Conservation (phyloP, 768 basidiomycete species). For the Antrodiella citrinella region DNA sequence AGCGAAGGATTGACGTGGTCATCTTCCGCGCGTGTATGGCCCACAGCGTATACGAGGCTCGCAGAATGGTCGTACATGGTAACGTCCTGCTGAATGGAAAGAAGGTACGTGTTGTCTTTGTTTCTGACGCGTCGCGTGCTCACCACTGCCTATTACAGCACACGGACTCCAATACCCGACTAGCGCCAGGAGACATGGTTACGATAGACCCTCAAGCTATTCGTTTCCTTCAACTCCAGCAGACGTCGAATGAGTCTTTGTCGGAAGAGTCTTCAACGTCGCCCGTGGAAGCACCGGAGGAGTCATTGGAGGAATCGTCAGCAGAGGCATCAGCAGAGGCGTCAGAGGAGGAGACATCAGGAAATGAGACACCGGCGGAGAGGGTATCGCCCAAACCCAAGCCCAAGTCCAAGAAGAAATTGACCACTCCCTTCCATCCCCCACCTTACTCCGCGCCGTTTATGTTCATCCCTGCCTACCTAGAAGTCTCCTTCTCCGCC, state of each 20-base stretch:
- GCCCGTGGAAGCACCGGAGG: constrained; percentile 2
- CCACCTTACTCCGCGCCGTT: constrained; percentile 85
- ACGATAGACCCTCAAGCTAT: constrained; percentile 80
- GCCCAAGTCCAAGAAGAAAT: constrained; percentile 11
- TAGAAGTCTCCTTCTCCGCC: constrained; percentile 78
- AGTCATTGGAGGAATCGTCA: constrained; percentile 11
- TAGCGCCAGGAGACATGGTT: constrained; percentile 93
- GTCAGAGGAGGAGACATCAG: constrained; percentile 1
- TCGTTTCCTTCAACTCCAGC: constrained; percentile 45
- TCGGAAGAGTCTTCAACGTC: constrained; percentile 10
- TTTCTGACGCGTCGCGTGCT: not conserved
- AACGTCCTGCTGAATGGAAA: constrained; percentile 84
- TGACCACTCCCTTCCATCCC: constrained; percentile 78
- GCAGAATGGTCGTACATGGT: constrained; percentile 79
- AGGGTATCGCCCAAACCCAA: constrained; percentile 2
- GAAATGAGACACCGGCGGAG: not conserved
- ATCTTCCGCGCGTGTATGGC: constrained; percentile 87
- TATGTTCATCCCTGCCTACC: constrained; percentile 89
- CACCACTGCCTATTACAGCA: constrained; percentile 42
- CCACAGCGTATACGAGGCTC: constrained; percentile 83
- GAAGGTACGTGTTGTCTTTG: constrained; percentile 45
- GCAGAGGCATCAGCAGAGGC: constrained; percentile 13
- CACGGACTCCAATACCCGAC: constrained; percentile 73
- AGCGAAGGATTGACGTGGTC: constrained; percentile 88
- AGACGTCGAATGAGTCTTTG: constrained; percentile 8